Base-by-base conservation (phyloP, 345 rosid species). In the Boechera stricta region DNA sequence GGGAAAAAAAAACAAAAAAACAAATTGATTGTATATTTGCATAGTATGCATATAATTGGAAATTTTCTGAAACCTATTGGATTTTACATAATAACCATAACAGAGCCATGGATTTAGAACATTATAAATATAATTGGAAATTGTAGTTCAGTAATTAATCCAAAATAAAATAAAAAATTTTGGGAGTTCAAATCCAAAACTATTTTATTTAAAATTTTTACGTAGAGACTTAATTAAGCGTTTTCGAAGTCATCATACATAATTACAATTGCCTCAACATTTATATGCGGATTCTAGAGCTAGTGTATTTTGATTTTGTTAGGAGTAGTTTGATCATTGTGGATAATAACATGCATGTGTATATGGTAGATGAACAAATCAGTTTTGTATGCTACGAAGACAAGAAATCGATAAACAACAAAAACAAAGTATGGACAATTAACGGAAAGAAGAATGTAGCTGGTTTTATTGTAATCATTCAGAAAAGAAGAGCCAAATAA, bases 401-500 rank as follows among this genome's bases (percentile, higher is more conserved):
- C 28, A 72, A 62, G 10, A 44, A 44, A 44, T 31, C 10, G 21
- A 10, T 21, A 66, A 47, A 39, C 3, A 48, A 39, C 26, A 16
- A 49, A 51, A 28, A 39, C 31, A 47, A 52, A 54, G 47, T 36
- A 32, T 44, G 18, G 62, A 9, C 3, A 28, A 28, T 28, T 28
- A 15, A 68, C 35, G 35, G 29, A 61, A 69, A 61, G 69, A 52
- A 76, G 48, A 32, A 69, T 55, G 66, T 47, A 45, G 75, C 44
- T 55, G 65, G 58, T 26, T 53, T 68, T n/a, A 1, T 63, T 45
- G 66, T 21, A 64, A 32, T 69, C 70, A 62, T 76, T 61, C 31
- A 15, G n/a, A 67, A 49, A 38, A 18, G 28, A 61, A 74, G 24
- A 73, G 45, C 67, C 55, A 42, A 62, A 54, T 3, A 55, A 10